Evolutionary conservation across 805 yeast species (phyloP).

Genomic region (Kluyveromyces starmeri): DNA sequence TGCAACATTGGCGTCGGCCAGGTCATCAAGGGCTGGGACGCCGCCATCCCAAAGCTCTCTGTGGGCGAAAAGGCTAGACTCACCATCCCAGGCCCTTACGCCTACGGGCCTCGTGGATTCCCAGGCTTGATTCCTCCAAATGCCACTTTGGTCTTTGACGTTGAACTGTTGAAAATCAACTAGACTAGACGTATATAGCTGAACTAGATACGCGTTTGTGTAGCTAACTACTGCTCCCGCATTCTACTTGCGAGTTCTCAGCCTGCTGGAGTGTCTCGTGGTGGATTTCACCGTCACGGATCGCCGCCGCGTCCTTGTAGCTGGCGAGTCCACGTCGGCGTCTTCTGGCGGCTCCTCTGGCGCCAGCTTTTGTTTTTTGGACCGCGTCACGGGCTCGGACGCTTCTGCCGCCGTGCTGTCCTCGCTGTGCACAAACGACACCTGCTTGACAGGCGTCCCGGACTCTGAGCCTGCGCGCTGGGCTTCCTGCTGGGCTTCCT

Average conservation of each 20-base stretch:
- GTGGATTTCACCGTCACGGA: slow-evolving; percentile 8
- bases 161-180: slow-evolving; percentile 50
- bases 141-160: slow-evolving; percentile 84
- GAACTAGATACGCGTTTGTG: too few relatives aligned
- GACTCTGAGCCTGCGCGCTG: too few relatives aligned
- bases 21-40: slow-evolving; percentile 96
- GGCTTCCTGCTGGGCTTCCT: too few relatives aligned
- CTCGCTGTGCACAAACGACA: too few relatives aligned
- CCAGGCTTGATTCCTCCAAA: slow-evolving; percentile 96
- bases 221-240: too few relatives aligned
- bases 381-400: neutral
- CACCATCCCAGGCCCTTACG: slow-evolving; percentile 88
- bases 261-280: slow-evolving; percentile 24
- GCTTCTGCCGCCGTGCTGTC: too few relatives aligned
- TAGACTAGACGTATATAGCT: too few relatives aligned
- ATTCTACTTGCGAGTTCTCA: slow-evolving; percentile 23
- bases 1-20: slow-evolving; percentile 92
- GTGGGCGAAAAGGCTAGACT: slow-evolving; percentile 89
- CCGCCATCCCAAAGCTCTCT: slow-evolving; percentile 84
- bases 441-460: too few relatives aligned
- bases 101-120: slow-evolving; percentile 91
- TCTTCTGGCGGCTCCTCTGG: slow-evolving; percentile 1
- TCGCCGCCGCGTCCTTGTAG: slow-evolving; percentile 6
- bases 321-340: slow-evolving; percentile 4
- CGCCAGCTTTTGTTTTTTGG: neutral